Conservation (phyloP, 805 yeast species). For the Blastobotrys attinorum region DNA sequence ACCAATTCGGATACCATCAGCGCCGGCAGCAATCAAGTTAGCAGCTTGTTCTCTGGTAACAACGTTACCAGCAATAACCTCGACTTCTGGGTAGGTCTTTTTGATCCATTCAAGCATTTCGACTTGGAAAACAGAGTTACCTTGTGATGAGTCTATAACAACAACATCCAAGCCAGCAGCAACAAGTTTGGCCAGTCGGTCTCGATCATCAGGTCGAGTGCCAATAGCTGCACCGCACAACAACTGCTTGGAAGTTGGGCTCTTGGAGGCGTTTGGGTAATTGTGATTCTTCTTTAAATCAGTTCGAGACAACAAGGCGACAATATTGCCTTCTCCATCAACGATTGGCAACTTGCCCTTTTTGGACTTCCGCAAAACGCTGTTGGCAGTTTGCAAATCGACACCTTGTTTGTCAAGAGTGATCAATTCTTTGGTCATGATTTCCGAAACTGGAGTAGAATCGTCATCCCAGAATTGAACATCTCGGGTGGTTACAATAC, state of each 20-base stretch:
- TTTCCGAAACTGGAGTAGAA: slow-evolving; percentile 51
- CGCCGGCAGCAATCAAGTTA: slow-evolving; percentile 86
- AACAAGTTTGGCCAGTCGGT: slow-evolving; percentile 74
- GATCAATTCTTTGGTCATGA: slow-evolving; percentile 86
- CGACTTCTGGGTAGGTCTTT: slow-evolving; percentile 63
- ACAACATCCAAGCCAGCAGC: slow-evolving; percentile 98
- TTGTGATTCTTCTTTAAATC: slow-evolving; percentile 93
- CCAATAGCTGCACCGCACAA: slow-evolving; percentile 99
- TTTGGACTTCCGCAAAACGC: slow-evolving; percentile 81
- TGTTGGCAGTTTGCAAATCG: slow-evolving; percentile 78
- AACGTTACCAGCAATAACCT: slow-evolving; percentile 96
- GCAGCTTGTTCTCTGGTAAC: slow-evolving; percentile 99
- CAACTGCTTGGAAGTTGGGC: slow-evolving; percentile 86
- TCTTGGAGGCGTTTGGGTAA: slow-evolving; percentile 92
- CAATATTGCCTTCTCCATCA: slow-evolving; percentile 65
- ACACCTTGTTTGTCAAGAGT: slow-evolving; percentile 73
- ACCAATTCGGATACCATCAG: slow-evolving; percentile 97
- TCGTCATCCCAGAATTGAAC: slow-evolving; percentile 86
- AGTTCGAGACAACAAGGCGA: slow-evolving; percentile 86
- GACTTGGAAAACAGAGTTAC: slow-evolving; percentile 91
- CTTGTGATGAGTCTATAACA: slow-evolving; percentile 92
- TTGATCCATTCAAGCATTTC: slow-evolving; percentile 92
- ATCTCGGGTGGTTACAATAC: slow-evolving; percentile 96
- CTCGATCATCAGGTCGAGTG: slow-evolving; percentile 82
- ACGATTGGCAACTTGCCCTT: slow-evolving; percentile 97